Conservation (phyloP, 768 basidiomycete species). For the Pulveroboletus sp. region DNA sequence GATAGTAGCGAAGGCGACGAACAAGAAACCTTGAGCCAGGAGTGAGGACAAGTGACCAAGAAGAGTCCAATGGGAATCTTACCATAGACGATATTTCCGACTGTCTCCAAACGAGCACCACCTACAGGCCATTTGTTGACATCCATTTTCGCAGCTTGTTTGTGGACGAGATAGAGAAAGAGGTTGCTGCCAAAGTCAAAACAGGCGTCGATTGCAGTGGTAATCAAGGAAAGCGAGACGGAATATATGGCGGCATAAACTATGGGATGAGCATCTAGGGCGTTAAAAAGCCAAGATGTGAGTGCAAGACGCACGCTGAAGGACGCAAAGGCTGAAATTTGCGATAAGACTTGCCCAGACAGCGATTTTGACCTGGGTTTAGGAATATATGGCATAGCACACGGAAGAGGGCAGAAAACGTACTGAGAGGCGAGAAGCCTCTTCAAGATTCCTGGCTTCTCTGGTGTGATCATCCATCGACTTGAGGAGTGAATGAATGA, state of each 20-base stretch:
- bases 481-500: conserved; percentile 84
- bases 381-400: background rate
- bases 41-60: conserved; percentile 1
- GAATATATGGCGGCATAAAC: conserved; percentile 92
- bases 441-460: conserved; percentile 70
- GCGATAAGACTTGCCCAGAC: conserved; percentile 76
- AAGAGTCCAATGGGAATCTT: background rate
- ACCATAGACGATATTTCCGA: conserved; percentile 87
- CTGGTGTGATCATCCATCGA: conserved; percentile 85
- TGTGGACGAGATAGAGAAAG: conserved; percentile 75
- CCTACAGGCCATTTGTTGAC: conserved; percentile 88
- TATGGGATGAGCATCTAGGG: conserved; percentile 24
- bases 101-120: conserved; percentile 84
- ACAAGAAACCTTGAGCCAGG: conserved; percentile 44
- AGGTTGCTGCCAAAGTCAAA: conserved; percentile 83
- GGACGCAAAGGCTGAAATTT: conserved; percentile 66
- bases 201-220: conserved; percentile 84
- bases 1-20: conserved; percentile 1
- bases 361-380: conserved; percentile 75
- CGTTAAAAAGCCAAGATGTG: background rate
- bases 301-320: conserved; percentile 50
- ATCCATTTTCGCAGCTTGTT: conserved; percentile 66
- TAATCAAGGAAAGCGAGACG: conserved; percentile 77
- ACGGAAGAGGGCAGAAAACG: conserved; percentile 17
- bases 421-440: conserved; percentile 62